Base-by-base conservation (phyloP, 768 basidiomycete genomes). In the Phaeotremella skinneri region DNA sequence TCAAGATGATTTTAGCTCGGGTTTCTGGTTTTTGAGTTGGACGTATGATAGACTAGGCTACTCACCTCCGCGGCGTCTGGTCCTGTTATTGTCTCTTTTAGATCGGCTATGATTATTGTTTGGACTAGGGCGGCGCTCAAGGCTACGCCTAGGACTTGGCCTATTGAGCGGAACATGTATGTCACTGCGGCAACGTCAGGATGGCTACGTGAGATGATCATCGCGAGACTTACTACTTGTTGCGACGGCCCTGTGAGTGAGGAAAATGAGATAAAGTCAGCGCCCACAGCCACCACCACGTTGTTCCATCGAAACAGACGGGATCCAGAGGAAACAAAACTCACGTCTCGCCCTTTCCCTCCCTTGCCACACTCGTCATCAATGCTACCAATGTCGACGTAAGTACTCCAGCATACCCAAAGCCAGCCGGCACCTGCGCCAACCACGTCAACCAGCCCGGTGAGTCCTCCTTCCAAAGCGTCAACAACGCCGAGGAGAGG, bases 81-180 rank as follows among this genome's bases (percentile, higher is more conserved):
- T 0, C 90, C 93, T 4, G 81, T 83, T 66, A 99, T 93, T 52
- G 86, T 83, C 61, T 81, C 78, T 56, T 84, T 83, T 55, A 99
- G 80, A 70, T 89, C 84, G 49, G 80, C 76, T 27, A 86, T 78
- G 39, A 99, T 81, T 32, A 94, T 82, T 4, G 84, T 83, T 77
- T 99, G 94, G 30, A 93, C 79, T 26, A 98, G 75, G 0, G 90
- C 87, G 21, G 91, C 89, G 66, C 86, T 86, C 47, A 93, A 79
- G 68, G 89, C 89, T 54, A 99, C 94, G 32, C 94, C 96, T 55
- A 97, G 82, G 23, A 96, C 96, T 80, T 97, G 94, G 2, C 93
- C 93, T 17, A 90, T 88, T 6, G 91, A 92, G 63, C 93, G 81
- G 81, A 93, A 94, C 48, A 96, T 81, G 78, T 98, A 98, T 30